These are phyloP conservation scores for Capsicum chinense DNA, from an alignment of 257 asterid species.

Conservation along the genomic window DNA sequence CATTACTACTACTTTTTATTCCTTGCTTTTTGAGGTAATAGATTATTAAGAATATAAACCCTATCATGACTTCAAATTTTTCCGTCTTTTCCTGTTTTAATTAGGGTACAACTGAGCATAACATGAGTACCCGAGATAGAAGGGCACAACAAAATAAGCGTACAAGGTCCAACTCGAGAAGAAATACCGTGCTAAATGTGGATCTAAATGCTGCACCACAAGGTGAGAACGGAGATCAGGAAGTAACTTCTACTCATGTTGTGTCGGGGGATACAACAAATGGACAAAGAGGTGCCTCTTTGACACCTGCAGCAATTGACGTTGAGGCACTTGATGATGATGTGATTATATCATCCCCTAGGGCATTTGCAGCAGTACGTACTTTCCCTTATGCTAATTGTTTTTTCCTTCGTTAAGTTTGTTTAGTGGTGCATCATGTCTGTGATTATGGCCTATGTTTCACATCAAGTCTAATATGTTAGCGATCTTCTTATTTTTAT, in stretches of 20 bases:
- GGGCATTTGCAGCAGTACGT: constrained; percentile 50
- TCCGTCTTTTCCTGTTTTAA: not conserved
- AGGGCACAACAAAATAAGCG: constrained; percentile 28
- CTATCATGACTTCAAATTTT: not conserved
- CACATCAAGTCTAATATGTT: constrained; percentile 27
- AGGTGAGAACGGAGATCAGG: constrained; percentile 37
- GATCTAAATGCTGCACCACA: constrained; percentile 46
- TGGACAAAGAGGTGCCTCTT: constrained; percentile 17
- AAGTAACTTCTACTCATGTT: constrained; percentile 34
- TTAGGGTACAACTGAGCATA: not conserved
- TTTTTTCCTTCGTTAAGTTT: not conserved
- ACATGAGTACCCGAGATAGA: constrained; percentile 41
- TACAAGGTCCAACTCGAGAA: constrained; percentile 35
- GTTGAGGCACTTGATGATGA: constrained; percentile 53
- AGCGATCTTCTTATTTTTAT: constrained; percentile 31
- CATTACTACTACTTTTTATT: not conserved
- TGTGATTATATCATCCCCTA: constrained; percentile 49
- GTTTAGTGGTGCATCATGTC: not conserved
- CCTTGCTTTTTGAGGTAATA: not conserved
- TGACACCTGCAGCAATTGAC: constrained; percentile 45
- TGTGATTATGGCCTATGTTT: not conserved
- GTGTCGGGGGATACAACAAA: constrained; percentile 17
- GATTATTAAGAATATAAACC: not conserved
- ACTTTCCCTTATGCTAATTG: not conserved
- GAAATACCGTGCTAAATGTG: constrained; percentile 32